These are phyloP conservation scores for Panicum virgatum DNA, from an alignment of 202 grass and related monocot species.

Conservation along the genomic window DNA sequence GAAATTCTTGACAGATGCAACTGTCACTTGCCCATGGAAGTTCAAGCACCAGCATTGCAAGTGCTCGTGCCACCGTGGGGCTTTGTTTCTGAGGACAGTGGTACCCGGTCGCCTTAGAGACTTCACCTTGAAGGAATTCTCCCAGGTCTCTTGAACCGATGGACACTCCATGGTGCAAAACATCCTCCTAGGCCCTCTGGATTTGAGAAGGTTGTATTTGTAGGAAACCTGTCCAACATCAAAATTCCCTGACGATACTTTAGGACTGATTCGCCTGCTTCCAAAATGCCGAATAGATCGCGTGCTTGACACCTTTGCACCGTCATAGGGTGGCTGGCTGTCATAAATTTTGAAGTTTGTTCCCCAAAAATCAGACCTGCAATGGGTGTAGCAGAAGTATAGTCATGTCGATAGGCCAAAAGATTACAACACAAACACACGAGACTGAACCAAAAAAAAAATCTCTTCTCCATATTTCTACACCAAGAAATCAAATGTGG, in stretches of 20 bases:
- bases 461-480: neutral
- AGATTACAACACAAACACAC: neutral
- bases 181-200: slow-evolving; percentile 64
- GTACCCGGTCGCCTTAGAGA: slow-evolving; percentile 2
- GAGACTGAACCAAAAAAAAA: neutral
- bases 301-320: slow-evolving; percentile 51
- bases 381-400: neutral
- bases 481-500: neutral
- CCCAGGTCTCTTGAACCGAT: slow-evolving; percentile 31
- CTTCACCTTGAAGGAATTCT: slow-evolving; percentile 34
- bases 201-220: slow-evolving; percentile 60
- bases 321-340: slow-evolving; percentile 41
- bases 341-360: slow-evolving; percentile 68
- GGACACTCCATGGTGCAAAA: slow-evolving; percentile 50
- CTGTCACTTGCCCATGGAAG: slow-evolving; percentile 67
- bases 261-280: slow-evolving; percentile 59
- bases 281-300: slow-evolving; percentile 47
- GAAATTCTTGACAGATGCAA: slow-evolving; percentile 72
- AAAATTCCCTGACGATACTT: slow-evolving; percentile 49
- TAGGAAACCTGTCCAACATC: slow-evolving; percentile 54
- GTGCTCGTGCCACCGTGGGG: slow-evolving; percentile 64
- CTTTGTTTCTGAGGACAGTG: slow-evolving; percentile 54
- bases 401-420: neutral
- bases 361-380: slow-evolving; percentile 68
- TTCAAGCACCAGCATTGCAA: slow-evolving; percentile 72